Conservation (phyloP, 352 stramenopile genomes). For the Pythium guiyangense region DNA sequence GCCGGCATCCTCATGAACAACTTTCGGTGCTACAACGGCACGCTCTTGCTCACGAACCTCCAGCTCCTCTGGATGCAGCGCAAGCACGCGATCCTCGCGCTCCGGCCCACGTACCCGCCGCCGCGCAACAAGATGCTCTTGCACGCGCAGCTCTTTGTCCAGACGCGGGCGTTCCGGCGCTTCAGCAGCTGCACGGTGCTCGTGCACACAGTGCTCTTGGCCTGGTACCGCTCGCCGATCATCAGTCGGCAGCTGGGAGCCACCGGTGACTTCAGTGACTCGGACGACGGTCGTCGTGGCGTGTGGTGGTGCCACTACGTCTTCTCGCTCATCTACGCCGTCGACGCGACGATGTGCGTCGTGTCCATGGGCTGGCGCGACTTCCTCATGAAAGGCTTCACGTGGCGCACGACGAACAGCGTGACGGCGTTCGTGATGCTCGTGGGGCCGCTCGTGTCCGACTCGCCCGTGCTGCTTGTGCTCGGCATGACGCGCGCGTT, state of each 20-base stretch:
- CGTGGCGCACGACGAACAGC: constrained; percentile 70
- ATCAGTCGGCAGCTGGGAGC: constrained; percentile 33
- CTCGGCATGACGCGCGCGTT: constrained; percentile 74
- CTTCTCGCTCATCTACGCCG: constrained; percentile 72
- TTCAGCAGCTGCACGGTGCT: constrained; percentile 63
- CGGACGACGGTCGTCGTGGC: constrained; percentile 15
- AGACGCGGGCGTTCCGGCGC: constrained; percentile 54
- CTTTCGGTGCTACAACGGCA: constrained; percentile 81
- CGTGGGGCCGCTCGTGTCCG: constrained; percentile 50
- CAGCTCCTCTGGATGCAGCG: constrained; percentile 80
- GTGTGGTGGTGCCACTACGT: constrained; percentile 81
- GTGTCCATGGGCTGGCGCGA: constrained; percentile 73
- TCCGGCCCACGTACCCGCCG: constrained; percentile 71
- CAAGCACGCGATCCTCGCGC: constrained; percentile 51
- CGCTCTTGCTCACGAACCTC: constrained; percentile 62
- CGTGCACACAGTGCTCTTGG: constrained; percentile 65
- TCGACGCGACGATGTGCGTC: constrained; percentile 64
- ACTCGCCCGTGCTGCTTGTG: constrained; percentile 64
- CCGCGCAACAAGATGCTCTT: constrained; percentile 57
- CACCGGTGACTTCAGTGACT: constrained; percentile 26
- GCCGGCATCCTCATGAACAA: constrained; percentile 86
- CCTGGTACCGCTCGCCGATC: constrained; percentile 66
- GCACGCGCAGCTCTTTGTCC: constrained; percentile 55
- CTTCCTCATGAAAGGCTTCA: constrained; percentile 84
- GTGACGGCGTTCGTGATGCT: constrained; percentile 77